phyloP scores from a whole-genome alignment of 805 yeast species.

The Saccharomyces kudriavzevii region DNA sequence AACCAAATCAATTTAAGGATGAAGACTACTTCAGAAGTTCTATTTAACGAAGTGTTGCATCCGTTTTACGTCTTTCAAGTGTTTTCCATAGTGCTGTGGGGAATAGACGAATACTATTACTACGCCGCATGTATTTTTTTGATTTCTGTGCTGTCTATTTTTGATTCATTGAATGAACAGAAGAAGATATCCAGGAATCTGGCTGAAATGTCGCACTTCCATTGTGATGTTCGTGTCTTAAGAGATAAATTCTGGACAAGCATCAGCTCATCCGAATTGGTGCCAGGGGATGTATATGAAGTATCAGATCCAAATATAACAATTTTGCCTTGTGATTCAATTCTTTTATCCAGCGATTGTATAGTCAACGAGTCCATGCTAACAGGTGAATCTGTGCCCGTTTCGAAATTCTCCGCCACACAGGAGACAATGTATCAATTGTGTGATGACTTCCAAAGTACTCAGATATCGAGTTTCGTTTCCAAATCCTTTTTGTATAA shows the following conservation, averaged over 20 bases:
- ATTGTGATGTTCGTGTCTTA: conserved; percentile 80
- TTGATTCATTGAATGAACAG: conserved; percentile 81
- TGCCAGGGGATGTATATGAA: conserved; percentile 94
- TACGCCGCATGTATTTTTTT: conserved; percentile 88
- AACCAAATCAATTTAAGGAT: conserved; percentile 72
- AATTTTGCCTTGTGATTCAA: conserved; percentile 80
- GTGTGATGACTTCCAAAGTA: conserved; percentile 45
- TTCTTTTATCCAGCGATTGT: conserved; percentile 83
- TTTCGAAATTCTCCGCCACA: conserved; percentile 65
- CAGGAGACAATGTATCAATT: conserved; percentile 52
- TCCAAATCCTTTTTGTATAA: conserved; percentile 72
- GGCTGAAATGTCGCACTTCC: conserved; percentile 61
- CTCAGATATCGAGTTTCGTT: conserved; percentile 54
- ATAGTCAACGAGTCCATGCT: conserved; percentile 97
- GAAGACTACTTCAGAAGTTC: conserved; percentile 53
- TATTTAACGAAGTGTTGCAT: conserved; percentile 83
- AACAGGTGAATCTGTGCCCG: conserved; percentile 98
- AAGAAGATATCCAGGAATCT: conserved; percentile 63
- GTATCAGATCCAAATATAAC: conserved; percentile 74
- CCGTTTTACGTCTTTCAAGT: conserved; percentile 95
- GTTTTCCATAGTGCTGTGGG: conserved; percentile 86
- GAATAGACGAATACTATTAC: conserved; percentile 84
- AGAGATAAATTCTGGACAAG: conserved; percentile 92
- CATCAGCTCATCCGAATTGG: conserved; percentile 64
- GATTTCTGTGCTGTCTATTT: conserved; percentile 73